phyloP scores from a whole-genome alignment of 805 yeast genomes.

The Kluyveromyces nonfermentans region DNA sequence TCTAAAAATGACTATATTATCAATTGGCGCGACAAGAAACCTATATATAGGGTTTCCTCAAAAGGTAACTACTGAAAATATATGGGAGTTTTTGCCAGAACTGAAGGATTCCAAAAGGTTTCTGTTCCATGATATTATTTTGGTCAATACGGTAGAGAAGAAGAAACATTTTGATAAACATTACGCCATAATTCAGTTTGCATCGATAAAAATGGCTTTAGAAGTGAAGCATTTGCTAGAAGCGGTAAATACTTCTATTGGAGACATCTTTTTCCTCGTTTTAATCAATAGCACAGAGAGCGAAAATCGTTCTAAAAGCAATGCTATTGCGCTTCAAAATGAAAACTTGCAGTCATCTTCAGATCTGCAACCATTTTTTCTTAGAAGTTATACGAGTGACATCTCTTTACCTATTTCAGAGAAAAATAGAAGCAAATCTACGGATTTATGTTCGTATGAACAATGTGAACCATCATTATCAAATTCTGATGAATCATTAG shows the following conservation, averaged over 20 bases:
- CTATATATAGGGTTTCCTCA: conserved; percentile 11
- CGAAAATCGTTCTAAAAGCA: neutral
- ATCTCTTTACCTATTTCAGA: neutral
- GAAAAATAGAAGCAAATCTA: neutral
- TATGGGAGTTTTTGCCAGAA: neutral
- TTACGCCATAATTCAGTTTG: conserved; percentile 7
- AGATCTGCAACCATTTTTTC: neutral
- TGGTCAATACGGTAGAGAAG: conserved; percentile 12
- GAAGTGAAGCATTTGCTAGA: conserved; percentile 3
- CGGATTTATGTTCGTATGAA: neutral
- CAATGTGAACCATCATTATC: neutral
- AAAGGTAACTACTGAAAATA: neutral
- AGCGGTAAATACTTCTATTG: neutral
- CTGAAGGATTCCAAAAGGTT: conserved; percentile 11
- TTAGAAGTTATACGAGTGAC: neutral
- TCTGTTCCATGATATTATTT: conserved; percentile 19
- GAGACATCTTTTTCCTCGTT: neutral
- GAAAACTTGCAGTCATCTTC: neutral
- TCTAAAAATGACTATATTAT: conserved; percentile 14
- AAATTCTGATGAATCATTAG: neutral
- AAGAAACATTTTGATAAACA: conserved; percentile 7
- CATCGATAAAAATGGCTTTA: conserved; percentile 8
- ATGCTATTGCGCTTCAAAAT: neutral
- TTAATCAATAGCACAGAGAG: neutral
- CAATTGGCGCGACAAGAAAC: conserved; percentile 24